phyloP scores from a whole-genome alignment of 2,329 filamentous ascomycete species.

The Fusarium keratoplasticum region DNA sequence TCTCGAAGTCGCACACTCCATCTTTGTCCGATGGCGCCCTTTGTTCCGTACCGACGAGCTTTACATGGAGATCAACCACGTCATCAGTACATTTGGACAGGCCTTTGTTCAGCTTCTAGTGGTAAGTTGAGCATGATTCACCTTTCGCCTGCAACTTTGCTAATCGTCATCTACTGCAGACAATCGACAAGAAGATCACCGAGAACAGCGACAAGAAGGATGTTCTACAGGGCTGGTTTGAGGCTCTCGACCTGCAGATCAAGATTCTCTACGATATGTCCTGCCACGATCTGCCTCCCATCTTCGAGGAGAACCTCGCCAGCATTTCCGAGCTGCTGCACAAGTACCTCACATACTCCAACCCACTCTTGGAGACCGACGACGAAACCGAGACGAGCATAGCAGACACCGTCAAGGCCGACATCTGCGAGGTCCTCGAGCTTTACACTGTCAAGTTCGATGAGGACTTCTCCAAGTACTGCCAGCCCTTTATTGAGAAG shows the following conservation, averaged over 20 bases:
- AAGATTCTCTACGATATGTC: conserved; percentile 97
- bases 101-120: conserved; percentile 86
- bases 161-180: conserved; percentile 53
- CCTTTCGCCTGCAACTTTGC: not conserved
- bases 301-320: conserved; percentile 89
- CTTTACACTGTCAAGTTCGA: conserved; percentile 96
- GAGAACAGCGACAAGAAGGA: conserved; percentile 81
- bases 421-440: conserved; percentile 91
- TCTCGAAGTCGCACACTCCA: conserved; percentile 96
- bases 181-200: conserved; percentile 78
- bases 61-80: conserved; percentile 96
- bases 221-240: conserved; percentile 80
- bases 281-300: conserved; percentile 94
- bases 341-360: conserved; percentile 93
- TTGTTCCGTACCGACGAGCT: conserved; percentile 93
- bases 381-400: conserved; percentile 91
- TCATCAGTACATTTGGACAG: conserved; percentile 83
- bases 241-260: conserved; percentile 86
- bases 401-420: conserved; percentile 88
- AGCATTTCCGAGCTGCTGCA: conserved; percentile 83
- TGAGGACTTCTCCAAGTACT: conserved; percentile 86
- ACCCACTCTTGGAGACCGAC: conserved; percentile 82
- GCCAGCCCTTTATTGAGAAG: conserved; percentile 86
- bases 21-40: conserved; percentile 95
- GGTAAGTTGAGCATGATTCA: conserved; percentile 57